Percentiles rank a stretch among this genome's conserved stretches.
These are phyloP conservation scores for Phytopythium cucurbitacearum DNA, from an alignment of 352 stramenopile species.

Conservation along the genomic window DNA sequence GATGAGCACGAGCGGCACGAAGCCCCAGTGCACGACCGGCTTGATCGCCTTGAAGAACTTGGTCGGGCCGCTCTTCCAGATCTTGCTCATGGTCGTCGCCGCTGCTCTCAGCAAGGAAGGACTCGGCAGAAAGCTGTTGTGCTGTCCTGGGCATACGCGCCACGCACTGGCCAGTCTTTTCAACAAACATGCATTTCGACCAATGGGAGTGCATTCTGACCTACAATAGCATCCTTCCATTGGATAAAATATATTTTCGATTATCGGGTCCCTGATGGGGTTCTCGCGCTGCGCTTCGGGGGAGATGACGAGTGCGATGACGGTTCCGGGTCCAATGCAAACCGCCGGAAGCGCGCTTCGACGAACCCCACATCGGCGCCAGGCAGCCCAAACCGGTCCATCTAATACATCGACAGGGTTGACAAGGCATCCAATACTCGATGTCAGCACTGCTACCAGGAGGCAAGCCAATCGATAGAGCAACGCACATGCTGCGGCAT, in stretches of 20 bases:
- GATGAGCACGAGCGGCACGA: conserved; percentile 77
- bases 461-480: not conserved
- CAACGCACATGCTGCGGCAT: conserved; percentile 54
- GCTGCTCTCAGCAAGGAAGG: not conserved
- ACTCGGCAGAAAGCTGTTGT: conserved; percentile 1
- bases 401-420: conserved; percentile 9
- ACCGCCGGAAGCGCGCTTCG: conserved; percentile 63
- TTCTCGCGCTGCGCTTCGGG: not conserved
- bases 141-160: not conserved
- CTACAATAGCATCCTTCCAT: conserved; percentile 5
- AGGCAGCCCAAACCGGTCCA: conserved; percentile 59
- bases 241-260: conserved; percentile 3
- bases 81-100: conserved; percentile 42
- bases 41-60: conserved; percentile 80
- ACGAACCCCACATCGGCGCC: conserved; percentile 42
- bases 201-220: conserved; percentile 1
- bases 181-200: conserved; percentile 3
- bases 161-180: conserved; percentile 10
- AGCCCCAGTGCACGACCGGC: conserved; percentile 78
- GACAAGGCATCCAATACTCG: not conserved
- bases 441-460: not conserved
- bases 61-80: conserved; percentile 76
- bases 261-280: not conserved
- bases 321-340: conserved; percentile 40
- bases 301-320: conserved; percentile 5